Base-by-base conservation (phyloP, 257 asterid genomes). In the Solanum dulcamara region DNA sequence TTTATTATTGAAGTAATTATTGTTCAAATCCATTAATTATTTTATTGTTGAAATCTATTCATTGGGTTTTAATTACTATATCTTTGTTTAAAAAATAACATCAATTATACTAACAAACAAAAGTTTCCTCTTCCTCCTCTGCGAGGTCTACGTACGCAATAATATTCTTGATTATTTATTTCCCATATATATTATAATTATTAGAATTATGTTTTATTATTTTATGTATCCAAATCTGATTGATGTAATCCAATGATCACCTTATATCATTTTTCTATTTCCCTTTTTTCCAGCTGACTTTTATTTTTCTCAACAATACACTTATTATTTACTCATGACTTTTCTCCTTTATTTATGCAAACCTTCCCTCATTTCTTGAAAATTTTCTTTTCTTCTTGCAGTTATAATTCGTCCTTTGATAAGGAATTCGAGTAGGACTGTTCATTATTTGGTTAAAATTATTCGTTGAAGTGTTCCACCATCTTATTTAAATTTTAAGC, bases 51-150 rank as follows among this genome's bases (percentile, higher is more conserved):
- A 72, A 37, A n/a, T 74, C 33, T 17, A 46, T 77, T 77, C 83
- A 77, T 77, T 82, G 35, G 46, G 28, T 81, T 20, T 57, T 70
- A 59, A 88, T 86, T 84, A 86, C 70, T 33, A 79, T 12, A 28
- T 84, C 38, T 79, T 28, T 75, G 30, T 51, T 38, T 24, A 37
- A 13, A 38, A 70, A 85, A 71, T 13, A 50, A 72, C 50, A 85
- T 77, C 72, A 85, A 85, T 79, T 55, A 81, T 53, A 51, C 77
- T 5, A 44, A 20, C 48, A 38, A 46, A 46, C 81, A 79, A 62
- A 67, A 77, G 33, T 72, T 72, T 38, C 81, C 53, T 32, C 71
- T 30, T 57, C 86, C 22, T 53, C 72, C 82, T 87, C 71, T 46
- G 48, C 77, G 18, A 68, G 46, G 35, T 35, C 9, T 42, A 53